A percentile compares a stretch with the other conserved stretches of the same genome.
Conservation (phyloP, 139 green algal genomes). For the Asterochloris erici region DNA sequence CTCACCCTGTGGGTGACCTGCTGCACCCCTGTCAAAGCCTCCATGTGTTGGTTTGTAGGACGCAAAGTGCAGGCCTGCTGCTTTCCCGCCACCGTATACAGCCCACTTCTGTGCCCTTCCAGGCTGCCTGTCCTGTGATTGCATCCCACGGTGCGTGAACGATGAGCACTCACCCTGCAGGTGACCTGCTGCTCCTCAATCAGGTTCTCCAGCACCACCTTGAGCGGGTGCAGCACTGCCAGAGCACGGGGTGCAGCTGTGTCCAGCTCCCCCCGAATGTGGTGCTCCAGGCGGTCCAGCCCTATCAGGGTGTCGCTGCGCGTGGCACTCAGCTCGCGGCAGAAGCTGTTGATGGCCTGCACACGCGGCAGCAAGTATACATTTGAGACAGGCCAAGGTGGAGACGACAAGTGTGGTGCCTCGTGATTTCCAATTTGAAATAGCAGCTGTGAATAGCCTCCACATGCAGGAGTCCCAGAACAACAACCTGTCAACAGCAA, state of each 20-base stretch:
- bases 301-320: conserved; percentile 83
- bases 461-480: background rate
- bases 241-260: conserved; percentile 65
- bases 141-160: background rate
- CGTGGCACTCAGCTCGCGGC: conserved; percentile 83
- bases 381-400: background rate
- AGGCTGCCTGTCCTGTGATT: background rate
- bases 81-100: background rate
- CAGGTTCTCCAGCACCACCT: conserved; percentile 86
- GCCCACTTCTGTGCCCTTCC: no score
- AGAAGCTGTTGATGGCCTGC: conserved; percentile 94
- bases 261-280: conserved; percentile 64
- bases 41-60: background rate
- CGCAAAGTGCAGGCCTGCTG: background rate
- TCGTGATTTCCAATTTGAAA: background rate
- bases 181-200: conserved; percentile 50
- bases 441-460: background rate
- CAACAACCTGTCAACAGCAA: background rate
- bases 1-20: no score
- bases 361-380: background rate
- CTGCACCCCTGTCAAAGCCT: background rate
- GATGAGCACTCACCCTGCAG: background rate
- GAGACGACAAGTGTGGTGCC: background rate
- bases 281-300: conserved; percentile 89
- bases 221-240: conserved; percentile 83